These are phyloP conservation scores for Chlorella sp. DNA, from an alignment of 139 green algal genomes.

Conservation along the genomic window DNA sequence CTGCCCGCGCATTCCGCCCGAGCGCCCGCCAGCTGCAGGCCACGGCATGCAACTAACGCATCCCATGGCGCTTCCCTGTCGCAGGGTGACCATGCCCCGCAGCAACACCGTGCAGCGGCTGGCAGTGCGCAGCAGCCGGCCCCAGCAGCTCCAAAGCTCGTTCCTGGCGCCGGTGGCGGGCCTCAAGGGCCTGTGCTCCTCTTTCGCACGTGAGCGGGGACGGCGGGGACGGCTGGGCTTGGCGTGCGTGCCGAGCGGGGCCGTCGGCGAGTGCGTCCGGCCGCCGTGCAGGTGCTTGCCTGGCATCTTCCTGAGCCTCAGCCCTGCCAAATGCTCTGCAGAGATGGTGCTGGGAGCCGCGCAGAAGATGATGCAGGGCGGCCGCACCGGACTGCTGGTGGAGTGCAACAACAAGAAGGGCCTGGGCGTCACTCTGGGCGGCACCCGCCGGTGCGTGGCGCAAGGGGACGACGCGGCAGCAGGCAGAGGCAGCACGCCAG, in stretches of 20 bases:
- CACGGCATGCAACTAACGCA: too few species aligned
- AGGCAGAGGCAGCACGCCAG: too few species aligned
- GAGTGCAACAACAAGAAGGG: slow-evolving; percentile 76
- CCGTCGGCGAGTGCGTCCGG: too few species aligned
- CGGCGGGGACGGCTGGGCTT: neutral
- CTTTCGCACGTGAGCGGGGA: slow-evolving; percentile 41
- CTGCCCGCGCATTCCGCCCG: neutral
- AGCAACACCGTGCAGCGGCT: slow-evolving; percentile 23
- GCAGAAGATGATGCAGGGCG: neutral
- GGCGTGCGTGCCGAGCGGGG: too few species aligned
- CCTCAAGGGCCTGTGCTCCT: slow-evolving; percentile 45
- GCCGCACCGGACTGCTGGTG: slow-evolving; percentile 66
- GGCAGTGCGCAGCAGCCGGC: slow-evolving; percentile 17
- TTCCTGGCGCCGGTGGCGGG: slow-evolving; percentile 42
- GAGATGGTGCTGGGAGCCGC: slow-evolving; percentile 37
- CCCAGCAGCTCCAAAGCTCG: slow-evolving; percentile 39
- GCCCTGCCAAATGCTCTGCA: neutral
- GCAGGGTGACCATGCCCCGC: slow-evolving; percentile 35
- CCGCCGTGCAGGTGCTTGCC: neutral
- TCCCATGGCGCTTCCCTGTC: neutral
- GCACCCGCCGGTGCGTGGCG: slow-evolving; percentile 64
- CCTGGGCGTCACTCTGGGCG: slow-evolving; percentile 68
- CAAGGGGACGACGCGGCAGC: too few species aligned
- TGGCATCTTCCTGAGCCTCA: neutral
- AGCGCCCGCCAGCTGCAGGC: too few species aligned